Percentiles rank a stretch among this genome's conserved stretches.
phyloP scores from a whole-genome alignment of 768 basidiomycete species.

The Flagelloscypha sp. region DNA sequence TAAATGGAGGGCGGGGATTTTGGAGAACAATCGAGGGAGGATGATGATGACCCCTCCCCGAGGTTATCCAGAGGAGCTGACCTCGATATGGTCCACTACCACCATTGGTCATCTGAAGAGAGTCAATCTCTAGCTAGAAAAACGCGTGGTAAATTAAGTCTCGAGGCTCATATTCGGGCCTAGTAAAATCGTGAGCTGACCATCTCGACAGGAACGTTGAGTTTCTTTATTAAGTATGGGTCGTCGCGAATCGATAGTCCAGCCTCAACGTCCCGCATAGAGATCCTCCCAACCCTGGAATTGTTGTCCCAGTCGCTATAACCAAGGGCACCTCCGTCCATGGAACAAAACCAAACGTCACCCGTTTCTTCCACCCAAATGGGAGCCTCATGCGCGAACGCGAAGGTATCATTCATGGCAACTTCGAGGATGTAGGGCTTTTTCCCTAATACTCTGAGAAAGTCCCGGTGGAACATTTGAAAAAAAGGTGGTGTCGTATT shows the following conservation, averaged over 20 bases:
- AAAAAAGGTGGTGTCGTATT: conserved; percentile 52
- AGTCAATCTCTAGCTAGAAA: too few relatives aligned
- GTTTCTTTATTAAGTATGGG: too few relatives aligned
- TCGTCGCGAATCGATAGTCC: conserved; percentile 29
- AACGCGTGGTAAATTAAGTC: too few relatives aligned
- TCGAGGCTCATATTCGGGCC: too few relatives aligned
- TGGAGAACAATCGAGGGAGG: conserved; percentile 60
- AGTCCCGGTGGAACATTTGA: conserved; percentile 44
- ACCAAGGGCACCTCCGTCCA: conserved; percentile 57
- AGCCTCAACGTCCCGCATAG: conserved; percentile 43
- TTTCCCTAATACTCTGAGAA: conserved; percentile 50
- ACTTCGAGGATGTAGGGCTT: conserved; percentile 52
- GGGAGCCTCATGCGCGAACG: conserved; percentile 75
- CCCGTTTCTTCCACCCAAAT: conserved; percentile 61
- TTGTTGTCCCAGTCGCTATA: conserved; percentile 57
- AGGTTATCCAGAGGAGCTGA: conserved; percentile 52
- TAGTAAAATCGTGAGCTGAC: conserved; percentile 12
- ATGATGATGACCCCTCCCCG: conserved; percentile 49
- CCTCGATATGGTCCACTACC: conserved; percentile 56
- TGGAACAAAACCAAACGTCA: conserved; percentile 66
- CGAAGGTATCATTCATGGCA: conserved; percentile 51
- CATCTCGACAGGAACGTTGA: conserved; percentile 43
- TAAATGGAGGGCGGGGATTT: conserved; percentile 55
- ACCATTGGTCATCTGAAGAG: conserved; percentile 64
- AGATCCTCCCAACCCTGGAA: conserved; percentile 56